phyloP scores from a whole-genome alignment of 1,284 basidiomycete species.

The Pterulicium gracile region DNA sequence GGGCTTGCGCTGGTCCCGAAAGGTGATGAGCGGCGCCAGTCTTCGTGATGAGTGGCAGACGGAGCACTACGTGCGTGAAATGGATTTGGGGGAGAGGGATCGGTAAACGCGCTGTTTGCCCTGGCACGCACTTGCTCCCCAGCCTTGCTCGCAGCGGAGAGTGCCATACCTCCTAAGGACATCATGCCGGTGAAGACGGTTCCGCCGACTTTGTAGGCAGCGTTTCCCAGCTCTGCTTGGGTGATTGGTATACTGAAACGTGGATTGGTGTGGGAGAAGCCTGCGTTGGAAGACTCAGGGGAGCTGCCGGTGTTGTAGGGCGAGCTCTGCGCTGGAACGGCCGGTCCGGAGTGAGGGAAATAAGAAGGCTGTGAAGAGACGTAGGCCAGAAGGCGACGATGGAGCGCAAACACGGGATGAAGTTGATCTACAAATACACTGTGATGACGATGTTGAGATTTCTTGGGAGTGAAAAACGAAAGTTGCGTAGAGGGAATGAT shows the following conservation, averaged over 20 bases:
- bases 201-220: conserved; percentile 49
- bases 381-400: conserved; percentile 53
- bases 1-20: not conserved
- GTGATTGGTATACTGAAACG: conserved; percentile 12
- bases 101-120: conserved; percentile 23
- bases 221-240: conserved; percentile 39
- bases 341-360: conserved; percentile 12
- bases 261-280: conserved; percentile 10
- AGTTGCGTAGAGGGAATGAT: conserved; percentile 38
- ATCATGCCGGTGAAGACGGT: conserved; percentile 54
- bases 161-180: conserved; percentile 52
- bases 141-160: conserved; percentile 31
- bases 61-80: not conserved
- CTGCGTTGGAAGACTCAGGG: too few relatives aligned
- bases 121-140: conserved; percentile 8
- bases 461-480: conserved; percentile 17
- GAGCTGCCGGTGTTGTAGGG: too few relatives aligned
- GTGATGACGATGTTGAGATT: conserved; percentile 21
- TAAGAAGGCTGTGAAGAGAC: conserved; percentile 31
- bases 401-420: conserved; percentile 46
- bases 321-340: too few relatives aligned
- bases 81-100: not conserved
- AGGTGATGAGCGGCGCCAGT: not conserved
- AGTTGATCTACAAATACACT: conserved; percentile 21
- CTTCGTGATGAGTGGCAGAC: not conserved